A percentile compares a stretch with the other conserved stretches of the same genome.
These are phyloP conservation scores for Ophiostoma perfectum DNA, from an alignment of 2,329 filamentous ascomycete genomes.

Conservation along the genomic window DNA sequence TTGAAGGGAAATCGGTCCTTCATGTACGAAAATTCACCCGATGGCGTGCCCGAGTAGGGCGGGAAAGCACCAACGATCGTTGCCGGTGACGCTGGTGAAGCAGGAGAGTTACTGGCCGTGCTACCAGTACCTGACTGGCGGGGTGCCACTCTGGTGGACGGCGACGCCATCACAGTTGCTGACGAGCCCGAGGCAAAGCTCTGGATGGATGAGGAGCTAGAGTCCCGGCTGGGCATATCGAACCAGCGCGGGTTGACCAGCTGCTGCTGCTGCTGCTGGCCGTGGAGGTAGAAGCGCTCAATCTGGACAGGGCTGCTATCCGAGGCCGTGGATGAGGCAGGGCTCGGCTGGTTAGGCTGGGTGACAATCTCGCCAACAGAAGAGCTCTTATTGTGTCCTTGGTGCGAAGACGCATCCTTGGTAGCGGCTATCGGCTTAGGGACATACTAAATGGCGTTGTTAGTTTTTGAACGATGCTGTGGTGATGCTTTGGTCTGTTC, in stretches of 20 bases:
- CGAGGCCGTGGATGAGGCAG: slow-evolving; percentile 35
- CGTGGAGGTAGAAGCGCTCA: slow-evolving; percentile 30
- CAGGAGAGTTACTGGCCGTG: slow-evolving; percentile 28
- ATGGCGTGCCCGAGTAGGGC: slow-evolving; percentile 44
- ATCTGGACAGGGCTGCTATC: slow-evolving; percentile 37
- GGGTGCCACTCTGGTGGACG: not conserved
- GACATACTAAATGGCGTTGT: slow-evolving; percentile 49
- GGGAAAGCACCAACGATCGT: slow-evolving; percentile 42
- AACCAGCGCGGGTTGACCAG: slow-evolving; percentile 38
- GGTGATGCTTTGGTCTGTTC: slow-evolving; percentile 36
- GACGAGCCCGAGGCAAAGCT: slow-evolving; percentile 14
- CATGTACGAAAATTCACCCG: slow-evolving; percentile 39
- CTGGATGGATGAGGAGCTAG: slow-evolving; percentile 30
- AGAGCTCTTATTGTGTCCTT: slow-evolving; percentile 41
- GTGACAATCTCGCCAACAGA: slow-evolving; percentile 35
- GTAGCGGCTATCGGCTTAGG: slow-evolving; percentile 52
- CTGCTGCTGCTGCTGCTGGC: slow-evolving; percentile 25
- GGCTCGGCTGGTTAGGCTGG: slow-evolving; percentile 34
- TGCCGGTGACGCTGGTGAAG: slow-evolving; percentile 41
- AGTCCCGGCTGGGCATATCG: slow-evolving; percentile 38
- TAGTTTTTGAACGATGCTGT: slow-evolving; percentile 19
- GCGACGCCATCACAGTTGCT: not conserved
- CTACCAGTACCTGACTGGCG: slow-evolving; percentile 24
- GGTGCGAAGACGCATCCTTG: slow-evolving; percentile 42
- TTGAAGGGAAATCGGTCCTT: slow-evolving; percentile 47